Percentiles rank a stretch among this genome's conserved stretches.
phyloP scores from a whole-genome alignment of 768 basidiomycete species.

The Auriculariales sp. region DNA sequence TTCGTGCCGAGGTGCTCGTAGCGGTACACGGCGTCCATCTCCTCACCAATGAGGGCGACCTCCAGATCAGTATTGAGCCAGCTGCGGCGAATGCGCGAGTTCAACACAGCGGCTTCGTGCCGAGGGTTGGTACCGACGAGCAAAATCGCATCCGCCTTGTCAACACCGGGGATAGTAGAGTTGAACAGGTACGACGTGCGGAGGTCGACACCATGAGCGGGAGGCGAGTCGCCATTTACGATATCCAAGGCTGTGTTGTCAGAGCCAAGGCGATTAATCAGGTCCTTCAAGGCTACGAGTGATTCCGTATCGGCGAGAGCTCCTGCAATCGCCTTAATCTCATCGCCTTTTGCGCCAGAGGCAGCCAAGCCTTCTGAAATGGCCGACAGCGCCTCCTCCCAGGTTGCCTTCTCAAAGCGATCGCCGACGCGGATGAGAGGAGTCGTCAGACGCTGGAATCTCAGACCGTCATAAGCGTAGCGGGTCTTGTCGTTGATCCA shows the following conservation, averaged over 20 bases:
- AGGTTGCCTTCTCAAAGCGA: slow-evolving; percentile 76
- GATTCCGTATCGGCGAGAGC: slow-evolving; percentile 89
- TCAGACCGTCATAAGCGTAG: slow-evolving; percentile 88
- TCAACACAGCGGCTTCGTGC: slow-evolving; percentile 93
- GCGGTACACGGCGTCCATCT: slow-evolving; percentile 81
- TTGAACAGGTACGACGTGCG: slow-evolving; percentile 97
- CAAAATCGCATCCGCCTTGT: slow-evolving; percentile 82
- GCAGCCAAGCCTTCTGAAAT: slow-evolving; percentile 63
- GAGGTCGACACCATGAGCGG: slow-evolving; percentile 73
- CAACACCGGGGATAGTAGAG: slow-evolving; percentile 77
- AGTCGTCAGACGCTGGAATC: slow-evolving; percentile 86
- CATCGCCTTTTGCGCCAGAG: slow-evolving; percentile 76
- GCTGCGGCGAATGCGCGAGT: slow-evolving; percentile 90
- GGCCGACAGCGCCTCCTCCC: slow-evolving; percentile 77
- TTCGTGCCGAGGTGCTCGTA: slow-evolving; percentile 82
- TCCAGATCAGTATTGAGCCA: slow-evolving; percentile 83
- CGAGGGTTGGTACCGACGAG: slow-evolving; percentile 93
- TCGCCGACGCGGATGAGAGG: slow-evolving; percentile 87
- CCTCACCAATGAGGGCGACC: slow-evolving; percentile 80
- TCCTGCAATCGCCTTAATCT: slow-evolving; percentile 92
- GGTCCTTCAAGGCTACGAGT: slow-evolving; percentile 84
- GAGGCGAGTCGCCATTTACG: slow-evolving; percentile 45
- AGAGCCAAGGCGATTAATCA: slow-evolving; percentile 84
- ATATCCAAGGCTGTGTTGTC: slow-evolving; percentile 85
- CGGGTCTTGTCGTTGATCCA: slow-evolving; percentile 99